Evolutionary conservation across 805 yeast genomes (phyloP).

Genomic region (Starmerella vaccinii): DNA sequence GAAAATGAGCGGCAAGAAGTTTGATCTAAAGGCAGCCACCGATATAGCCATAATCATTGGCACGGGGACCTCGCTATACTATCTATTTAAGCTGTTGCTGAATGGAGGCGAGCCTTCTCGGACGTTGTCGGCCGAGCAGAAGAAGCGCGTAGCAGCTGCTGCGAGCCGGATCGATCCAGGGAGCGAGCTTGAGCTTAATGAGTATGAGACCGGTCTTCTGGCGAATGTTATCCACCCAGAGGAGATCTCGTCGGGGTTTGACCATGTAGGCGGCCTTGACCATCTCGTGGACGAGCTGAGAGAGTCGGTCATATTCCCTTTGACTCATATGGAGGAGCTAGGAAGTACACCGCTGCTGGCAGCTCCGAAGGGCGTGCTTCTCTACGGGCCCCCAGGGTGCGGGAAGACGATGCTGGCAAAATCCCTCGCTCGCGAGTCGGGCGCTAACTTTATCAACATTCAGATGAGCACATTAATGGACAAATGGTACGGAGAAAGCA

Average conservation of each 20-base stretch:
- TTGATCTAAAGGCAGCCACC: slow-evolving; percentile 27
- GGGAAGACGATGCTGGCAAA: slow-evolving; percentile 97
- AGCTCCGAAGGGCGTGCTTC: slow-evolving; percentile 88
- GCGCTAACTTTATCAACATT: slow-evolving; percentile 81
- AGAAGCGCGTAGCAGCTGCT: slow-evolving; percentile 49
- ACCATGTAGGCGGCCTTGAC: slow-evolving; percentile 84
- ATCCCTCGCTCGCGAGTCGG: slow-evolving; percentile 84
- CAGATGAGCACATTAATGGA: slow-evolving; percentile 92
- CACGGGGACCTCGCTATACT: slow-evolving; percentile 62
- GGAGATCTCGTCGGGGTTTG: slow-evolving; percentile 66
- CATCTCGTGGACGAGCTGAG: slow-evolving; percentile 70
- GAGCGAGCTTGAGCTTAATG: slow-evolving; percentile 44
- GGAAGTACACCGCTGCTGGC: slow-evolving; percentile 55
- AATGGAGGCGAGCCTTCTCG: slow-evolving; percentile 30
- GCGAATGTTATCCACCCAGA: slow-evolving; percentile 74
- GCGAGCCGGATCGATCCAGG: slow-evolving; percentile 58
- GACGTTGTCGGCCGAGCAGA: slow-evolving; percentile 46
- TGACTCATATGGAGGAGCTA: slow-evolving; percentile 43
- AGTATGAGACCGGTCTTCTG: slow-evolving; percentile 69
- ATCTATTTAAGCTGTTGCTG: slow-evolving; percentile 41
- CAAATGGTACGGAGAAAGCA: slow-evolving; percentile 95
- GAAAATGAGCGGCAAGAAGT: neutral
- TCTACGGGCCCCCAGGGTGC: slow-evolving; percentile 96
- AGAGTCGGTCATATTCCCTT: slow-evolving; percentile 81
- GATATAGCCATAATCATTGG: slow-evolving; percentile 46